A percentile compares a stretch with the other conserved stretches of the same genome.
Evolutionary conservation across 106 monocot species (phyloP).

Genomic region (Alisma plantagoaquatica): DNA sequence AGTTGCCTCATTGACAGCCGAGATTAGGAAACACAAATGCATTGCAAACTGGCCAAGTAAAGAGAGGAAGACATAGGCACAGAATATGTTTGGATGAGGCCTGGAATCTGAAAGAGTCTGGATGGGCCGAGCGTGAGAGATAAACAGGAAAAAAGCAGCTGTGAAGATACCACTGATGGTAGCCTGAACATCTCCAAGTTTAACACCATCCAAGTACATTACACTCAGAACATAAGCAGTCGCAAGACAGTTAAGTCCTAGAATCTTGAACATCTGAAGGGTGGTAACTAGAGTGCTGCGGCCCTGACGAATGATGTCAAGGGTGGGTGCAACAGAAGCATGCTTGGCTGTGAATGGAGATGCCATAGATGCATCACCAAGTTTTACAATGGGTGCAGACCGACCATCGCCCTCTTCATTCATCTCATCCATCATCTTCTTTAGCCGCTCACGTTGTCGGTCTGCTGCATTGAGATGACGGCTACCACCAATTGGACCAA

Average conservation of each 20-base stretch:
- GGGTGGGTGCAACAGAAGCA: constrained; percentile 79
- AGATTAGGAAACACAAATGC: constrained; percentile 73
- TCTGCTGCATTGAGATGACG: constrained; percentile 81
- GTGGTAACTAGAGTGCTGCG: constrained; percentile 96
- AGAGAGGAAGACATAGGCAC: constrained; percentile 87
- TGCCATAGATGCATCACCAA: constrained; percentile 99
- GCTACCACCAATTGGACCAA: constrained; percentile 23
- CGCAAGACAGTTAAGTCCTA: constrained; percentile 97
- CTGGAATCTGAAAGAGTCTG: constrained; percentile 57
- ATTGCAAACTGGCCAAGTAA: constrained; percentile 92
- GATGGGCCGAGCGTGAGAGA: constrained; percentile 93
- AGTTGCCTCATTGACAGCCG: constrained; percentile 62
- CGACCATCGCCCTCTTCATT: constrained; percentile 87
- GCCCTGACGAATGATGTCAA: constrained; percentile 96
- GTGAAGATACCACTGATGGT: constrained; percentile 96
- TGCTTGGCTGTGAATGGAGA: constrained; percentile 99
- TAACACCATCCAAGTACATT: constrained; percentile 97
- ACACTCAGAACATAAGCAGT: constrained; percentile 97
- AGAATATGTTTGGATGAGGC: constrained; percentile 95
- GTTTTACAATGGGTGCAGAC: constrained; percentile 67
- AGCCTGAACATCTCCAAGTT: constrained; percentile 91
- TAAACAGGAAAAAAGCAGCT: constrained; percentile 96
- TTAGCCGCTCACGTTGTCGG: constrained; percentile 55
- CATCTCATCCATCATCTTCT: constrained; percentile 88
- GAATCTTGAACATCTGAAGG: constrained; percentile 99